phyloP scores from a whole-genome alignment of 495 filamentous ascomycete species.

The Evernia prunastri region DNA sequence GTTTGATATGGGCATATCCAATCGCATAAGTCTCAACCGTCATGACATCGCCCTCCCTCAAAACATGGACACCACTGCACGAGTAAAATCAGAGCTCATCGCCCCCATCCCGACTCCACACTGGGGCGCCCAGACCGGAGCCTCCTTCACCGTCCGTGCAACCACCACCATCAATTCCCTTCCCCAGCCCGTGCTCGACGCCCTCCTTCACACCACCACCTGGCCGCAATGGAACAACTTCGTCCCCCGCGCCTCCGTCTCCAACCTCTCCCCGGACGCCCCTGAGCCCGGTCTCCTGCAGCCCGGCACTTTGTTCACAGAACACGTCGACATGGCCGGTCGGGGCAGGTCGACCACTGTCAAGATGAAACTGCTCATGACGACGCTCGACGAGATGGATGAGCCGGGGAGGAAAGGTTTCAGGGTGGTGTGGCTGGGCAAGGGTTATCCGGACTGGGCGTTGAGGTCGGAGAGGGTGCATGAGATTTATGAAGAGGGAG shows the following conservation, averaged over 20 bases:
- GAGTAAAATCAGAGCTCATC: not conserved
- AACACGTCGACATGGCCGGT: slow-evolving; percentile 25
- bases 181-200: slow-evolving; percentile 13
- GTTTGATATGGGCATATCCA: not conserved
- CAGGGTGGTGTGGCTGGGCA: slow-evolving; percentile 25
- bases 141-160: slow-evolving; percentile 23
- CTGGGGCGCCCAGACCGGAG: slow-evolving; percentile 19
- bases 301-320: slow-evolving; percentile 16
- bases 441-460: slow-evolving; percentile 23
- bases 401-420: slow-evolving; percentile 11
- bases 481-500: slow-evolving; percentile 17
- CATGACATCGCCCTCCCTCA: slow-evolving; percentile 1
- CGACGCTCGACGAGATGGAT: slow-evolving; percentile 18
- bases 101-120: slow-evolving; percentile 26
- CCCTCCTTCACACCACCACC: slow-evolving; percentile 18
- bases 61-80: not conserved
- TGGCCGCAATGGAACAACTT: slow-evolving; percentile 30
- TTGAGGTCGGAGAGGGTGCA: slow-evolving; percentile 28
- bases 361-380: slow-evolving; percentile 22
- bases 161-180: slow-evolving; percentile 18
- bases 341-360: slow-evolving; percentile 12
- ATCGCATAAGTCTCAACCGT: not conserved
- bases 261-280: not conserved
- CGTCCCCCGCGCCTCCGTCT: slow-evolving; percentile 17
- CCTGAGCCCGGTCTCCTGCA: not conserved